Base-by-base conservation (phyloP, 164 flowering plant genomes). In the Akebia trifoliata region DNA sequence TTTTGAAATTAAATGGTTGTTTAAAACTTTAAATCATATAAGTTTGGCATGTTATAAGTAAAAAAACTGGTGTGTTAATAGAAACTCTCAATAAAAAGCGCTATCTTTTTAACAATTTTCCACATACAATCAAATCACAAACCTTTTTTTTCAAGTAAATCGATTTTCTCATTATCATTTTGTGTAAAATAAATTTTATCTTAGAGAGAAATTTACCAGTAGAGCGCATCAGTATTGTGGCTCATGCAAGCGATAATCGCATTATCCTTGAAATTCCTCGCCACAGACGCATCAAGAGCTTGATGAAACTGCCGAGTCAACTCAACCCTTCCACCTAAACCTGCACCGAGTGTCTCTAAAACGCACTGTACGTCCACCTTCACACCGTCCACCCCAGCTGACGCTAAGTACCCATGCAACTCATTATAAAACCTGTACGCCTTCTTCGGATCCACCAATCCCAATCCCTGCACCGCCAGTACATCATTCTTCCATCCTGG, bases 231-330 rank as follows among this genome's bases (percentile, higher is more conserved):
- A 18, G 88, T 87, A 56, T 83, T 81, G 66, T 93, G 99, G 78
- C 99, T 85, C 99, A 93, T 90, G 68, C 97, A 90, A 5, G 90
- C 97, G 39, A 93, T 93, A 83, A 73, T 67, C 0, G 90, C 96
- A 68, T 90, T 93, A 54, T 85, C 96, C 0, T 85, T 81, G 54
- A 93, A 90, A 48, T 90, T 81, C 74, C 70, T 64, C 0, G 85
- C 79, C 0, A 93, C 70, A 8, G 97, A 85, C 0, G 94, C 87
- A 72, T 90, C 96, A 24, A 93, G 87, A 0, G 98, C 97, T 32
- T 85, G 85, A 50, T 93, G 99, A 46, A 81, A 93, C 68, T 78
- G 81, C 50, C 83, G 53, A 4, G 96, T 90, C 17, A 93, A 58
- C 80, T 90, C 86, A 8, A 87, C 97, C 25, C 97, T 54, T n/a